Percentiles rank a stretch among this genome's conserved stretches.
Conservation (phyloP, 108 stramenopile species). For the Discostella stelligeroides region DNA sequence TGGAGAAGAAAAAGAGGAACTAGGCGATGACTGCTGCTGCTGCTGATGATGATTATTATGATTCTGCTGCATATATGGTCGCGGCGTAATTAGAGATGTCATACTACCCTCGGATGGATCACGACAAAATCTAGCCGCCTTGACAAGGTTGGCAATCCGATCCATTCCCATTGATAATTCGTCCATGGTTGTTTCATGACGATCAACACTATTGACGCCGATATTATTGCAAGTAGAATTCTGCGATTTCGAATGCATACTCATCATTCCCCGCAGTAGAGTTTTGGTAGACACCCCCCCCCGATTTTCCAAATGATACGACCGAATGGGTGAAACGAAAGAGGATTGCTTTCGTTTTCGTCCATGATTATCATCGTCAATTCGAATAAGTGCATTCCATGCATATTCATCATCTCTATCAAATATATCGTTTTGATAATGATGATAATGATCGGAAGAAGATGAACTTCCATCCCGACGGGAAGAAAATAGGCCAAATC, state of each 20-base stretch:
- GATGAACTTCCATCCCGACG: too few relatives aligned
- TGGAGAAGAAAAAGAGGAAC: too few relatives aligned
- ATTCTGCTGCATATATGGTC: too few relatives aligned
- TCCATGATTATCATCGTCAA: slow-evolving; percentile 17
- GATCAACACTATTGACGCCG: not conserved
- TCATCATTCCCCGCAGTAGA: slow-evolving; percentile 9
- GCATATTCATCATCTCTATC: slow-evolving; percentile 36
- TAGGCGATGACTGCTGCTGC: too few relatives aligned
- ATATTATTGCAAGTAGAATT: too few relatives aligned
- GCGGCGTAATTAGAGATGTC: too few relatives aligned
- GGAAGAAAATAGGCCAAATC: slow-evolving; percentile 49
- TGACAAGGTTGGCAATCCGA: slow-evolving; percentile 44
- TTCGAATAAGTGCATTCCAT: slow-evolving; percentile 38
- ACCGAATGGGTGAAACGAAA: not conserved
- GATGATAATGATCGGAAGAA: too few relatives aligned
- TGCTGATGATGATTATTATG: too few relatives aligned
- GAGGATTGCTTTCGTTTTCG: too few relatives aligned
- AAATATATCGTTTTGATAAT: too few relatives aligned
- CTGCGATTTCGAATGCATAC: too few relatives aligned
- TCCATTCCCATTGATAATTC: slow-evolving; percentile 40
- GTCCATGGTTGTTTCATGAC: not conserved
- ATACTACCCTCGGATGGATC: not conserved
- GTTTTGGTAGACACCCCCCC: slow-evolving; percentile 10
- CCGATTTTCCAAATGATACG: slow-evolving; percentile 10
- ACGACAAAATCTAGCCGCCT: slow-evolving; percentile 29